These are phyloP conservation scores for Carnegiea gigantea DNA, from an alignment of 179 eudicot species.

Conservation along the genomic window DNA sequence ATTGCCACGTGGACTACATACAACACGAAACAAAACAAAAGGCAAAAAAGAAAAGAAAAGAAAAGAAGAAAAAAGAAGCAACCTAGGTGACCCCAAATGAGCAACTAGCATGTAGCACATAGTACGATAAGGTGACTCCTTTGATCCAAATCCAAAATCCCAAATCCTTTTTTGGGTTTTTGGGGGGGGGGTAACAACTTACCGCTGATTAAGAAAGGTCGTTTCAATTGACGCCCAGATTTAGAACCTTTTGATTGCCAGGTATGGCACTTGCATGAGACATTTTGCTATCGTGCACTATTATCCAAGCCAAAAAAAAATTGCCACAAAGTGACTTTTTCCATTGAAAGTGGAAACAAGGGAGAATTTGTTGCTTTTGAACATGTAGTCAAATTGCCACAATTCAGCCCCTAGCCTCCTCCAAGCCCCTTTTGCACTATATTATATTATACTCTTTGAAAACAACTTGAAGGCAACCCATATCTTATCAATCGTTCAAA, in stretches of 20 bases:
- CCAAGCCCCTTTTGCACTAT: not conserved
- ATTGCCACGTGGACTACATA: not conserved
- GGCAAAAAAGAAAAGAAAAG: not conserved
- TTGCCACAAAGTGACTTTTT: not conserved
- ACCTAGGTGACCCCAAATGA: not conserved
- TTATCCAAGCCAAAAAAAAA: not conserved
- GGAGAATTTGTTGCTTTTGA: not conserved
- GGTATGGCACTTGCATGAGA: not conserved
- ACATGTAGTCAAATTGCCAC: not conserved
- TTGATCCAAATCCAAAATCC: not conserved
- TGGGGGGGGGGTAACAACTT: no score
- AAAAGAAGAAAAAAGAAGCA: no score
- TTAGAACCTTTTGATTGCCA: not conserved
- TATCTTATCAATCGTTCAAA: not conserved
- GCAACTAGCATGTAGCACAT: not conserved
- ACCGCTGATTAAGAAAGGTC: no score
- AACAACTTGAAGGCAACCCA: not conserved
- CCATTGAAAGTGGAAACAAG: not conserved
- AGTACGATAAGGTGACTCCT: not conserved
- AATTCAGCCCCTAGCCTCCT: not conserved
- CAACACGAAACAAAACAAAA: no score
- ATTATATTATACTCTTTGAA: not conserved
- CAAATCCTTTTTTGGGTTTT: not conserved
- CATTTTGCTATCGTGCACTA: not conserved
- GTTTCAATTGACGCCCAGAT: not conserved